Evolutionary conservation across 169 alveolate species (phyloP).

Genomic region (Cryptosporidium muris): DNA sequence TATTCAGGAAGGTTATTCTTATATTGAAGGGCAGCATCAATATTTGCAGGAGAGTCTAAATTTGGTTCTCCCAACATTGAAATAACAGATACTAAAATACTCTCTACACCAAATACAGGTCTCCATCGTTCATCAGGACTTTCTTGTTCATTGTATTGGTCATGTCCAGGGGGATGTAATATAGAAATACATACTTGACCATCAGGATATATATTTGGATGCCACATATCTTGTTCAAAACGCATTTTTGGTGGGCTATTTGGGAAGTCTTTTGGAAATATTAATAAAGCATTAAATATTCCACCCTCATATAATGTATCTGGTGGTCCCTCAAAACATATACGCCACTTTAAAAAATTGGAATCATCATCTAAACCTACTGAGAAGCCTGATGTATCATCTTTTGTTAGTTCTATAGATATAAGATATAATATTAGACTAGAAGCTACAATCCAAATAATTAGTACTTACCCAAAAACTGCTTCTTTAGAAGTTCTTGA

Average conservation of each 20-base stretch:
- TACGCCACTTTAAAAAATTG: constrained; percentile 92
- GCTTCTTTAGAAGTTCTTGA: constrained; percentile 81
- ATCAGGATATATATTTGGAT: constrained; percentile 94
- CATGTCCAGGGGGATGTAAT: constrained; percentile 96
- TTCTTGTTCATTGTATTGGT: constrained; percentile 93
- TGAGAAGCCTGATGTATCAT: constrained; percentile 89
- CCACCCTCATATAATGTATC: constrained; percentile 98
- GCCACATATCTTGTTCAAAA: constrained; percentile 97
- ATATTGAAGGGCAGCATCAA: constrained; percentile 92
- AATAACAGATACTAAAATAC: constrained; percentile 92
- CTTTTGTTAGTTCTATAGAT: constrained; percentile 82
- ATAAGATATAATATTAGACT: background rate
- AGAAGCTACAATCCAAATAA: background rate
- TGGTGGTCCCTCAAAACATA: constrained; percentile 96
- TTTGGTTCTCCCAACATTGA: constrained; percentile 97
- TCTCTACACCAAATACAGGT: constrained; percentile 96
- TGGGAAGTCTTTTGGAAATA: constrained; percentile 97
- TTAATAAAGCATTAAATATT: constrained; percentile 91
- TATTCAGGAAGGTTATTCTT: constrained; percentile 85
- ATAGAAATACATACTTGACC: constrained; percentile 97
- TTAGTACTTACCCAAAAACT: constrained; percentile 77
- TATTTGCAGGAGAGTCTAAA: constrained; percentile 95
- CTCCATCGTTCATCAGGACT: constrained; percentile 98
- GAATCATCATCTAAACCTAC: constrained; percentile 94
- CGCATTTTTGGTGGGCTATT: constrained; percentile 97